Evolutionary conservation across 768 basidiomycete genomes (phyloP).

Genomic region (Boletales sp.): DNA sequence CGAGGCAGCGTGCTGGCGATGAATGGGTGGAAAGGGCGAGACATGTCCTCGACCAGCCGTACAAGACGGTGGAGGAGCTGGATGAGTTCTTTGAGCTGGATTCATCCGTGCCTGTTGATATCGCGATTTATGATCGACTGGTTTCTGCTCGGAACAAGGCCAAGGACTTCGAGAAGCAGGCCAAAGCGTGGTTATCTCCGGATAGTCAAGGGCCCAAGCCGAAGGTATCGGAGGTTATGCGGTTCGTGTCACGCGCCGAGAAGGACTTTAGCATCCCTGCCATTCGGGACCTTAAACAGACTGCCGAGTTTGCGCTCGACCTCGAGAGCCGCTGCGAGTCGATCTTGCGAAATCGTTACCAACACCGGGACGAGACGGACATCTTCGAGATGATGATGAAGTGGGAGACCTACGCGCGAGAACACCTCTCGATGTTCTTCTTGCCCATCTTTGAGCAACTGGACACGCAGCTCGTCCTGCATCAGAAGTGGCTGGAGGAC

Average conservation of each 20-base stretch:
- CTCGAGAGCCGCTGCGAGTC: slow-evolving; percentile 73
- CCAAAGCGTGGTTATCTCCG: slow-evolving; percentile 62
- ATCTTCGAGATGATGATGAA: slow-evolving; percentile 69
- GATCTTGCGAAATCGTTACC: slow-evolving; percentile 63
- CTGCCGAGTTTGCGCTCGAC: slow-evolving; percentile 73
- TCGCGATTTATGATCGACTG: slow-evolving; percentile 61
- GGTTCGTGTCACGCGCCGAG: slow-evolving; percentile 66
- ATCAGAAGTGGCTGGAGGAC: slow-evolving; percentile 68
- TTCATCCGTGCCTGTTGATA: slow-evolving; percentile 65
- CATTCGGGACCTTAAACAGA: slow-evolving; percentile 61
- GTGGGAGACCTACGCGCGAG: slow-evolving; percentile 70
- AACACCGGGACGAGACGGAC: slow-evolving; percentile 52
- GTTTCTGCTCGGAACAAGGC: slow-evolving; percentile 64
- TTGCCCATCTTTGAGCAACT: slow-evolving; percentile 72
- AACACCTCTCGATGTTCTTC: slow-evolving; percentile 69
- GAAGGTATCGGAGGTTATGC: slow-evolving; percentile 63
- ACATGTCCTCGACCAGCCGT: slow-evolving; percentile 58
- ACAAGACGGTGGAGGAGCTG: slow-evolving; percentile 74
- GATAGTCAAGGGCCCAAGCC: slow-evolving; percentile 56
- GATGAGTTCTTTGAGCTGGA: slow-evolving; percentile 69
- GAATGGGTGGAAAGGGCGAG: slow-evolving; percentile 77
- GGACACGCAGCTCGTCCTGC: slow-evolving; percentile 60
- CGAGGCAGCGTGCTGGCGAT: slow-evolving; percentile 62
- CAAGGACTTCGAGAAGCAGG: slow-evolving; percentile 76
- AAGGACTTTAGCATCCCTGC: slow-evolving; percentile 73